Percentiles rank a stretch among this genome's conserved stretches.
Conservation (phyloP, 2,329 filamentous ascomycete species). For the Sporothrix humicola region DNA sequence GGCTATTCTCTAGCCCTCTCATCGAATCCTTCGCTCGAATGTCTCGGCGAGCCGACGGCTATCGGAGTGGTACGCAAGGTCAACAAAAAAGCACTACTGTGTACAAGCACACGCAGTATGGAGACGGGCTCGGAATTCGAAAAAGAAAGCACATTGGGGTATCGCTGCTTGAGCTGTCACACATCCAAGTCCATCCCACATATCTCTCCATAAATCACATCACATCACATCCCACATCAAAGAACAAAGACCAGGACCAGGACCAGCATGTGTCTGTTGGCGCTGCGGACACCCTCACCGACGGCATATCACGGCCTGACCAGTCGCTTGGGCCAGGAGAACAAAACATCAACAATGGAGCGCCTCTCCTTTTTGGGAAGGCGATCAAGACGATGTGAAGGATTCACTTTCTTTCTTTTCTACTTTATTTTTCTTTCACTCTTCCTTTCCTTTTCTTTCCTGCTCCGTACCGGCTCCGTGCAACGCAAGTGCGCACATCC, state of each 20-base stretch:
- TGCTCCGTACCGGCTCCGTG: not conserved
- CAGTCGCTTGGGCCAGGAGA: not conserved
- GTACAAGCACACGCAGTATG: too few species aligned
- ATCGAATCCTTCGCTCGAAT: conserved; percentile 15
- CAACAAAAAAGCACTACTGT: not conserved
- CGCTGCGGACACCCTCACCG: not conserved
- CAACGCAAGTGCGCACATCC: not conserved
- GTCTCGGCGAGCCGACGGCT: not conserved
- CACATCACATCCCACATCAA: not conserved
- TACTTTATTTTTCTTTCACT: not conserved
- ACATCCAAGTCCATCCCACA: not conserved
- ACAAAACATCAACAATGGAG: not conserved
- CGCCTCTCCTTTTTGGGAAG: not conserved
- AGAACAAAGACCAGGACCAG: not conserved
- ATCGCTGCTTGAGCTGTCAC: not conserved
- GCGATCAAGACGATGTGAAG: not conserved
- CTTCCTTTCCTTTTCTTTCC: not conserved
- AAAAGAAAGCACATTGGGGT: not conserved
- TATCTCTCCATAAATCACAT: too few species aligned
- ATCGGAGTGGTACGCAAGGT: too few species aligned
- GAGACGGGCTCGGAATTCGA: too few species aligned
- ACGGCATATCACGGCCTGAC: not conserved
- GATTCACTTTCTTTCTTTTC: not conserved
- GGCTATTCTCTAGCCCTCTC: not conserved
- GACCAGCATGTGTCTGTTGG: not conserved